phyloP scores from a whole-genome alignment of 2,329 filamentous ascomycete species.

The Calonectria pauciramosa region DNA sequence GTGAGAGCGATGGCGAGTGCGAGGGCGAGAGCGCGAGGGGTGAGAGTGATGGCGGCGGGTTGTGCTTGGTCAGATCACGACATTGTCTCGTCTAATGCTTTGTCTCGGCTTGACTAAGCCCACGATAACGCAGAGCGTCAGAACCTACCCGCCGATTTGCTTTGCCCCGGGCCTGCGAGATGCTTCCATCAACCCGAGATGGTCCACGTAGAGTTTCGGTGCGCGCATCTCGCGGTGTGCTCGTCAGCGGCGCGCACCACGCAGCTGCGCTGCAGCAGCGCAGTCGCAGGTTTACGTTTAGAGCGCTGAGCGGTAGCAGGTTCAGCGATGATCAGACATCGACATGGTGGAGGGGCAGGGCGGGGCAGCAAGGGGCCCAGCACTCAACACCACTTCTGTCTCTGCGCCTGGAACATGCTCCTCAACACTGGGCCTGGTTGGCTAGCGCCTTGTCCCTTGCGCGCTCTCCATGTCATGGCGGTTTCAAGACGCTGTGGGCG shows the following conservation, averaged over 20 bases:
- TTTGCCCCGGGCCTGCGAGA: background rate
- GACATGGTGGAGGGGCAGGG: background rate
- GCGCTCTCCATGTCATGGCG: background rate
- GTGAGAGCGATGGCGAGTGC: background rate
- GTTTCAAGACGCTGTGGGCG: conserved; percentile 12
- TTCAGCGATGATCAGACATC: conserved; percentile 3
- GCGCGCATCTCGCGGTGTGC: background rate
- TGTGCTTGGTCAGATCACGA: conserved; percentile 6
- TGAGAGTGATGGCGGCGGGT: background rate
- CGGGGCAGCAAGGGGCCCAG: conserved; percentile 2
- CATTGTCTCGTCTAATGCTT: conserved; percentile 1
- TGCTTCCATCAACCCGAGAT: background rate
- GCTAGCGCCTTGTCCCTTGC: background rate
- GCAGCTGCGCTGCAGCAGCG: background rate
- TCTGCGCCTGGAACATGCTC: background rate
- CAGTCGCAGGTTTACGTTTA: conserved; percentile 6
- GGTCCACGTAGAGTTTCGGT: background rate
- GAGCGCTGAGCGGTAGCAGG: background rate
- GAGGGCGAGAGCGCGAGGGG: background rate
- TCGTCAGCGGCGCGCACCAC: conserved; percentile 6
- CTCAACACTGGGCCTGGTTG: background rate
- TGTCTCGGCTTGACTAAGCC: conserved; percentile 1
- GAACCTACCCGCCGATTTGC: background rate
- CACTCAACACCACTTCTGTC: background rate
- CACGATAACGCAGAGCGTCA: background rate